Conservation (phyloP, 371 early-diverging fungal species). For the Dichotomocladium elegans region DNA sequence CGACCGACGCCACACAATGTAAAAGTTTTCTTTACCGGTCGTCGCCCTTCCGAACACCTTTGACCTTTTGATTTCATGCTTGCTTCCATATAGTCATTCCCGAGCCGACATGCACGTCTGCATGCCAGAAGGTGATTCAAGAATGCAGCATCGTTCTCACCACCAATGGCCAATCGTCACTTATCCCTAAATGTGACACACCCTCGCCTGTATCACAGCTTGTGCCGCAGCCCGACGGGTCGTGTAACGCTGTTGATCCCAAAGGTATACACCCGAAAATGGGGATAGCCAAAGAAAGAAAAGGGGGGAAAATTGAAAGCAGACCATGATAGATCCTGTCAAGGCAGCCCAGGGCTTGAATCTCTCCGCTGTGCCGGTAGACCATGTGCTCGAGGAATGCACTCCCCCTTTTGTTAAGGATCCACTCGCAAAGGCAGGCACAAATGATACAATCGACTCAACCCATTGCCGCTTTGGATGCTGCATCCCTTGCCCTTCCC, state of each 20-base stretch:
- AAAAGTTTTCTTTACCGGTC: not conserved
- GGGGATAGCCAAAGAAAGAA: not conserved
- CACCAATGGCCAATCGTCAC: constrained; percentile 17
- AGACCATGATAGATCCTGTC: not conserved
- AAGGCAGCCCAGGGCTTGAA: constrained; percentile 12
- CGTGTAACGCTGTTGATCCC: constrained; percentile 35
- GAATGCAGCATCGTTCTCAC: constrained; percentile 36
- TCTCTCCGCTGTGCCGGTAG: constrained; percentile 22
- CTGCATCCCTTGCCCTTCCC: constrained; percentile 41
- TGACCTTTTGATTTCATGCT: no score
- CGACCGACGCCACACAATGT: constrained; percentile 3
- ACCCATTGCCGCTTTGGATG: constrained; percentile 27
- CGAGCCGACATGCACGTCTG: constrained; percentile 40
- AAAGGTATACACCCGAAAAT: constrained; percentile 3
- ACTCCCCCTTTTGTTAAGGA: constrained; percentile 40
- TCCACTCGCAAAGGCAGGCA: constrained; percentile 17
- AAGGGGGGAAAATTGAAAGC: not conserved
- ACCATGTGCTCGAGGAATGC: constrained; percentile 24
- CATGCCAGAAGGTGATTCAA: constrained; percentile 32
- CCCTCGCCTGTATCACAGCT: constrained; percentile 18
- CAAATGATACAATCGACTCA: constrained; percentile 8
- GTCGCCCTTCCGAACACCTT: not conserved
- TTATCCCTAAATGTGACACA: constrained; percentile 44
- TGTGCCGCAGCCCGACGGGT: constrained; percentile 26
- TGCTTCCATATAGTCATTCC: no score